phyloP scores from a whole-genome alignment of 2,329 filamentous ascomycete species.

The Neonectria sp. region DNA sequence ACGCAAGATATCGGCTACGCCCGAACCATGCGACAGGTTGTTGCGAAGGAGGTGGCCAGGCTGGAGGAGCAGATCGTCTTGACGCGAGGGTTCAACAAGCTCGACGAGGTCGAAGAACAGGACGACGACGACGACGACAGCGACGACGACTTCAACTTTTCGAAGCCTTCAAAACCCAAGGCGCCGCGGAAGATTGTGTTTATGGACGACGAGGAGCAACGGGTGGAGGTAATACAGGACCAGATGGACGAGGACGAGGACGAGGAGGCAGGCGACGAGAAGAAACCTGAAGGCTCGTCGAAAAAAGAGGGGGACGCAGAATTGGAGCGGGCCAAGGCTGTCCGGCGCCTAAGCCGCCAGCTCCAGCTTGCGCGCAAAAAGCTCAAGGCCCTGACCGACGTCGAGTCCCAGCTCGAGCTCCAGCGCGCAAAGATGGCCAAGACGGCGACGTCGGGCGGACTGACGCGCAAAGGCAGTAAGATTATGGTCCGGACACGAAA shows the following conservation, averaged over 20 bases:
- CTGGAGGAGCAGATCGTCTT: constrained; percentile 70
- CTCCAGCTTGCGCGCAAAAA: constrained; percentile 68
- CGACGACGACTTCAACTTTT: constrained; percentile 53
- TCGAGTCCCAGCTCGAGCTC: constrained; percentile 70
- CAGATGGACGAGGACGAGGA: constrained; percentile 52
- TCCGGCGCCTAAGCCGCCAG: constrained; percentile 63
- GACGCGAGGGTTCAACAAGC: constrained; percentile 54
- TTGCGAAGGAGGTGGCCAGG: constrained; percentile 69
- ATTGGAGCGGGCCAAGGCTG: constrained; percentile 58
- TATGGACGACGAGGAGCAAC: constrained; percentile 57
- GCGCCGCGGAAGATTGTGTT: constrained; percentile 68
- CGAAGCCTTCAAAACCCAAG: constrained; percentile 48
- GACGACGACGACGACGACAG: constrained; percentile 51
- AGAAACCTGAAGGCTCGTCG: constrained; percentile 41
- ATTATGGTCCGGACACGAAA: constrained; percentile 75
- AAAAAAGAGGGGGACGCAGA: constrained; percentile 46
- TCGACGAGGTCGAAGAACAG: constrained; percentile 54
- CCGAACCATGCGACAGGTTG: constrained; percentile 73
- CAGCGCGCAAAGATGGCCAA: constrained; percentile 77
- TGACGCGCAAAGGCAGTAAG: constrained; percentile 73
- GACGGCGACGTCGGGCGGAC: constrained; percentile 71
- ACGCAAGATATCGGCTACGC: constrained; percentile 79
- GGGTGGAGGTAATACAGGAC: constrained; percentile 50
- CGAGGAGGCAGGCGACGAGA: constrained; percentile 52
- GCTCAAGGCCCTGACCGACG: constrained; percentile 67